Percentiles rank a stretch among this genome's conserved stretches.
These are phyloP conservation scores for Aspergillus niger DNA, from an alignment of 2,329 filamentous ascomycete genomes.

Conservation along the genomic window DNA sequence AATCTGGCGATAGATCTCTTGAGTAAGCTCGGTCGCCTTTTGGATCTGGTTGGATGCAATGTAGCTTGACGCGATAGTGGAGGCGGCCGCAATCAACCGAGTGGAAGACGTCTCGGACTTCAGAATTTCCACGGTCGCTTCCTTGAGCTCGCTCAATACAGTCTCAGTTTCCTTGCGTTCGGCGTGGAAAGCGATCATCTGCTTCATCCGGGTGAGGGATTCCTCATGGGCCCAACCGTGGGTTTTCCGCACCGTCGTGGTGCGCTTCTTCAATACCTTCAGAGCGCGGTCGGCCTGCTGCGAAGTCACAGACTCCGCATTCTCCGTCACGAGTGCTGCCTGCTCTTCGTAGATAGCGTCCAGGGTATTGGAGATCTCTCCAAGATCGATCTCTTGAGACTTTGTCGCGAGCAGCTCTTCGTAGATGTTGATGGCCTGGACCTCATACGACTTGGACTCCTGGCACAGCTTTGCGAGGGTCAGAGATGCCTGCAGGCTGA, in stretches of 20 bases:
- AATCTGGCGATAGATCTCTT: slow-evolving; percentile 45
- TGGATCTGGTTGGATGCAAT: slow-evolving; percentile 36
- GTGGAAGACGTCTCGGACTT: slow-evolving; percentile 34
- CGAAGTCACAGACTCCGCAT: slow-evolving; percentile 29
- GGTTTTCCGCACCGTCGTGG: slow-evolving; percentile 31
- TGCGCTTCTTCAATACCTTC: slow-evolving; percentile 34
- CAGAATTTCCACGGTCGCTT: slow-evolving; percentile 38
- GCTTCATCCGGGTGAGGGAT: slow-evolving; percentile 39
- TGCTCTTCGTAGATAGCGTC: slow-evolving; percentile 45
- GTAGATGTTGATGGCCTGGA: slow-evolving; percentile 39
- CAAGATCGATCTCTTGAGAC: slow-evolving; percentile 34
- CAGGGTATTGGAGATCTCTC: slow-evolving; percentile 38
- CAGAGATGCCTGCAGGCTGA: slow-evolving; percentile 41
- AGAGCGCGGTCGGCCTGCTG: slow-evolving; percentile 34
- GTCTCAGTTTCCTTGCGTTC: slow-evolving; percentile 36
- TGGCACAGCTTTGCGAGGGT: slow-evolving; percentile 41
- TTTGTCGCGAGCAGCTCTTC: slow-evolving; percentile 40
- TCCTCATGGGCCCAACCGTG: slow-evolving; percentile 46
- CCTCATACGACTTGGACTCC: slow-evolving; percentile 40
- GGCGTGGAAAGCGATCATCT: slow-evolving; percentile 39
- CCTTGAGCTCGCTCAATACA: slow-evolving; percentile 36
- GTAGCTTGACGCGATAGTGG: slow-evolving; percentile 41
- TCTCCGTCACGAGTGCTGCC: slow-evolving; percentile 24
- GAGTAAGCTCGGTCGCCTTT: slow-evolving; percentile 35
- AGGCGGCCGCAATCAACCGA: slow-evolving; percentile 37